Conservation (phyloP, 202 grass and related monocot species). For the Brachypodium distachyon region DNA sequence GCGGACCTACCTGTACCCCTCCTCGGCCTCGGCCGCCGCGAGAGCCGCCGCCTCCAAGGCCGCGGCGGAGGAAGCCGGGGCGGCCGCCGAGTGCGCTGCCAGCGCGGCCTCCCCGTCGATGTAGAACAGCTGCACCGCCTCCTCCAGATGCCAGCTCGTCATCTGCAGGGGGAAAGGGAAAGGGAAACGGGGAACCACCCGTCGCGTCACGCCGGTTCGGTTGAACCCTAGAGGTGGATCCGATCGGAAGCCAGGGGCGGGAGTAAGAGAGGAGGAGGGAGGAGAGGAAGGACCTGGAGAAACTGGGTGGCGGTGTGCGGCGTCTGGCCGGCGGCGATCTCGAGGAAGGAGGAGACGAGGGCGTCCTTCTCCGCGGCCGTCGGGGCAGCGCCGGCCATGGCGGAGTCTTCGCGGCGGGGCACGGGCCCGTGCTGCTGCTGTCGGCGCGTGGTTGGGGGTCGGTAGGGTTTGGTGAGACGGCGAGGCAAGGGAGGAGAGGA, state of each 20-base stretch:
- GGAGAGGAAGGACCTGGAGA: constrained; percentile 36
- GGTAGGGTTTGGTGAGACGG: constrained; percentile 25
- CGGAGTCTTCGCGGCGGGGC: constrained; percentile 9
- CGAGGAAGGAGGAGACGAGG: constrained; percentile 75
- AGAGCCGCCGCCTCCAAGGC: not conserved
- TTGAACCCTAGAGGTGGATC: too few relatives aligned
- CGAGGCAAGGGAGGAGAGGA: not conserved
- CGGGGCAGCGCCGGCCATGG: constrained; percentile 37
- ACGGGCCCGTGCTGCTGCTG: not conserved
- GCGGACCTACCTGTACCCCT: constrained; percentile 1
- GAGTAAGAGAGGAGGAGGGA: not conserved
- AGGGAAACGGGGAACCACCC: not conserved
- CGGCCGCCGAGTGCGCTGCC: constrained; percentile 17
- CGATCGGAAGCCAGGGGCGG: not conserved
- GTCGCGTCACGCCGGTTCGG: not conserved
- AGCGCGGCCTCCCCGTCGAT: constrained; percentile 58
- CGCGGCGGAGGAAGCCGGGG: not conserved
- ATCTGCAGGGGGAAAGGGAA: constrained; percentile 56
- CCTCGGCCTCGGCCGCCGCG: constrained; percentile 7
- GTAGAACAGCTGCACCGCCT: constrained; percentile 89
- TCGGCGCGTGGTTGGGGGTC: not conserved
- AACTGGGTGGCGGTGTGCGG: constrained; percentile 66
- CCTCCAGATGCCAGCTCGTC: constrained; percentile 86
- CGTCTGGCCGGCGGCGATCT: constrained; percentile 84
- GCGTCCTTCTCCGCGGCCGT: constrained; percentile 43